Evolutionary conservation across 495 filamentous ascomycete species (phyloP).

Genomic region (Evernia prunastri): DNA sequence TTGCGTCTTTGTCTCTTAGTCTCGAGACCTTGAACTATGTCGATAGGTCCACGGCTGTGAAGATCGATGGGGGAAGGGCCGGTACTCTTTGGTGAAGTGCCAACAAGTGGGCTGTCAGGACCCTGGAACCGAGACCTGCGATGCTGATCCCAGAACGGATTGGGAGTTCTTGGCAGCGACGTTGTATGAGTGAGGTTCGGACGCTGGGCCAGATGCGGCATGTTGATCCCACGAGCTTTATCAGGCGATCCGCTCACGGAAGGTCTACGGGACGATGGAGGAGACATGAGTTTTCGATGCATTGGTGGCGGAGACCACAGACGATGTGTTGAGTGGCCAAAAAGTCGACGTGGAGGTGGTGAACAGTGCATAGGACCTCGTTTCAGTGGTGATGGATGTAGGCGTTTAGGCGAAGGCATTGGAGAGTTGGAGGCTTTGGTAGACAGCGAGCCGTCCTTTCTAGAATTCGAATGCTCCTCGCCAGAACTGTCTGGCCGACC

Average conservation of each 20-base stretch:
- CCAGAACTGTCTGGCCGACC: constrained; percentile 53
- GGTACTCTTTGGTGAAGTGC: constrained; percentile 31
- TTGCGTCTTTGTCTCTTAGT: constrained; percentile 84
- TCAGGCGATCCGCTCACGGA: constrained; percentile 45
- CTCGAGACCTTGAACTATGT: constrained; percentile 95
- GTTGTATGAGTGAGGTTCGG: constrained; percentile 63
- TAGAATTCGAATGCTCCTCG: constrained; percentile 32
- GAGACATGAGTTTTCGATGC: constrained; percentile 38
- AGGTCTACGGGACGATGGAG: constrained; percentile 45
- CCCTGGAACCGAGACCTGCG: constrained; percentile 26
- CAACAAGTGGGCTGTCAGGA: constrained; percentile 35
- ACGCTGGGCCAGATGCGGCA: constrained; percentile 58
- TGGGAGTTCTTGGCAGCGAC: constrained; percentile 68
- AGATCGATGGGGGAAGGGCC: constrained; percentile 34
- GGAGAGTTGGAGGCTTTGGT: constrained; percentile 22
- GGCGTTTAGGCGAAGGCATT: constrained; percentile 41
- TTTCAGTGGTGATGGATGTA: constrained; percentile 46
- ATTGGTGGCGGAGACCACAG: constrained; percentile 58
- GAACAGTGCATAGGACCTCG: constrained; percentile 38
- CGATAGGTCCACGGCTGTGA: constrained; percentile 77
- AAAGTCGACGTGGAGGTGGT: constrained; percentile 59
- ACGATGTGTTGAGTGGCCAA: constrained; percentile 62
- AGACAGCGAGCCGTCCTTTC: neutral
- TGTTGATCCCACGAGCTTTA: constrained; percentile 36
- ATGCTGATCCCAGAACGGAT: constrained; percentile 56